A percentile compares a stretch with the other conserved stretches of the same genome.
Evolutionary conservation across 108 stramenopile genomes (phyloP).

Genomic region (Halocafeteria seosinensis): DNA sequence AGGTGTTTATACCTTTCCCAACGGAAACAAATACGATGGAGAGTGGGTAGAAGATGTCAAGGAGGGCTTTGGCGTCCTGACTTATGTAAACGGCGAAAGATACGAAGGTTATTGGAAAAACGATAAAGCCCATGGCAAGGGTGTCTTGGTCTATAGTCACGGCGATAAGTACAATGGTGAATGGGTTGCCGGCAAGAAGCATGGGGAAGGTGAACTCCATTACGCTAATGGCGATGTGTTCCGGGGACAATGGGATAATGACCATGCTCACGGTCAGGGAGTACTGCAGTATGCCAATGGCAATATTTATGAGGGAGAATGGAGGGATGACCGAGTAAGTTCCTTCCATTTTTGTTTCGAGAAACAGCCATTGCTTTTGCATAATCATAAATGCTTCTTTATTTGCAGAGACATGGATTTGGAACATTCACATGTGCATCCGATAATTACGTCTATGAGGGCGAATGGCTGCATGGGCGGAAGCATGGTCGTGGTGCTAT

Average conservation of each 20-base stretch:
- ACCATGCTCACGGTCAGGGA: conserved; percentile 24
- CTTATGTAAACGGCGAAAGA: conserved; percentile 58
- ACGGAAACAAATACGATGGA: conserved; percentile 53
- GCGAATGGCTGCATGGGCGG: conserved; percentile 7
- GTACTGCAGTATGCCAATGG: conserved; percentile 24
- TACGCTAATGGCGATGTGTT: conserved; percentile 36
- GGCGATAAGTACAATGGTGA: conserved; percentile 31
- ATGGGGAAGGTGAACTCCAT: conserved; percentile 28
- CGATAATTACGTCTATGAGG: conserved; percentile 8
- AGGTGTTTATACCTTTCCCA: conserved; percentile 20
- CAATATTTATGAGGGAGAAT: conserved; percentile 39
- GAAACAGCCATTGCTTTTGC: too few relatives aligned
- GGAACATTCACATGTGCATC: conserved; percentile 4
- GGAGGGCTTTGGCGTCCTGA: conserved; percentile 62
- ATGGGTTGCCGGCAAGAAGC: conserved; percentile 15
- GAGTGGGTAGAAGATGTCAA: conserved; percentile 62
- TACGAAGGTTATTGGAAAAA: conserved; percentile 51
- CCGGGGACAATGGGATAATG: conserved; percentile 37
- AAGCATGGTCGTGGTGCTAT: conserved; percentile 9
- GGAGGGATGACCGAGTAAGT: conserved; percentile 24
- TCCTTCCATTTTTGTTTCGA: too few relatives aligned
- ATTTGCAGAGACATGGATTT: conserved; percentile 2
- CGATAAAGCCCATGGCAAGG: conserved; percentile 54
- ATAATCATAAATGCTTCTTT: too few relatives aligned
- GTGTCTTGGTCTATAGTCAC: conserved; percentile 30